Conservation (phyloP, 805 yeast genomes). For the Starmerella geochares region DNA sequence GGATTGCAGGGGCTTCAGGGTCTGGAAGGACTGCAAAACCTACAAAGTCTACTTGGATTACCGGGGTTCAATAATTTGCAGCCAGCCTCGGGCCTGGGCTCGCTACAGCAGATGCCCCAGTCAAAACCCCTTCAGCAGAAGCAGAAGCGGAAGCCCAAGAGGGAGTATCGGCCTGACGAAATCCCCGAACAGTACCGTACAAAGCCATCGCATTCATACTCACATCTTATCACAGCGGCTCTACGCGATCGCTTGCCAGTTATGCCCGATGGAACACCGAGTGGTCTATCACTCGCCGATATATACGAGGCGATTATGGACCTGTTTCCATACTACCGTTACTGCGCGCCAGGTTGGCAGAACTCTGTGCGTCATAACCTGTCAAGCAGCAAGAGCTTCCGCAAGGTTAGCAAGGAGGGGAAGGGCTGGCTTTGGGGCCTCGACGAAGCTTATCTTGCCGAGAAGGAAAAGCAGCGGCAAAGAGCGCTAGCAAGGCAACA, state of each 20-base stretch:
- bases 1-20: conserved; percentile 16
- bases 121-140: background rate
- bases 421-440: conserved; percentile 92
- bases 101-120: conserved; percentile 13
- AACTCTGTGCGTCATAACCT: conserved; percentile 84
- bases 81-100: conserved; percentile 20
- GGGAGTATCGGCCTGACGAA: conserved; percentile 63
- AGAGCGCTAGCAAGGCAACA: conserved; percentile 31
- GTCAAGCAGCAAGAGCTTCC: conserved; percentile 74
- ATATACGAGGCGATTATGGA: conserved; percentile 81
- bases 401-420: conserved; percentile 73
- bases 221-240: conserved; percentile 70
- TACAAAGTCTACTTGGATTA: conserved; percentile 13
- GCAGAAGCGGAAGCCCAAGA: conserved; percentile 36
- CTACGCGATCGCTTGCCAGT: conserved; percentile 51
- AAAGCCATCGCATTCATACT: conserved; percentile 75
- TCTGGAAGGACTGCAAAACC: conserved; percentile 11
- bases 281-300: conserved; percentile 74
- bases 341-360: conserved; percentile 98
- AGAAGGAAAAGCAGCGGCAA: conserved; percentile 64
- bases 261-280: conserved; percentile 30
- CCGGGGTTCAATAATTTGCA: conserved; percentile 16
- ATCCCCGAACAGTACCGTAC: conserved; percentile 79
- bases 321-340: conserved; percentile 78
- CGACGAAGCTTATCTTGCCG: conserved; percentile 74